phyloP scores from a whole-genome alignment of 148 eudicot genomes.

The Cornus controversa region DNA sequence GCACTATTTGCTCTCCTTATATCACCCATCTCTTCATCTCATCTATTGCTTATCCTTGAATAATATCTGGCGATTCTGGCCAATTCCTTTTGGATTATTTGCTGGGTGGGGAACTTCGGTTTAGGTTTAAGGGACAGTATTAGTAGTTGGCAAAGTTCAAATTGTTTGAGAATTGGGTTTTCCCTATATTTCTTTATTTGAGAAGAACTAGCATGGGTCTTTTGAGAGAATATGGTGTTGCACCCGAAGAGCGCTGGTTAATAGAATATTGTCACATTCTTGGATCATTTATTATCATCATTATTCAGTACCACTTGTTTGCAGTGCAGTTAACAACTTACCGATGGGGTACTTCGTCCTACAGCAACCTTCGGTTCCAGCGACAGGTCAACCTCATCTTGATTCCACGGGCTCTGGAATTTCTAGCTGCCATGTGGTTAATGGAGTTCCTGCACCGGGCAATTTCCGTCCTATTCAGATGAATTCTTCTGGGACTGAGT shows the following conservation, averaged over 20 bases:
- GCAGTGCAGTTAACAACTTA: slow-evolving; percentile 84
- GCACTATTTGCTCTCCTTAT: no score
- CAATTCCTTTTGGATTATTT: no score
- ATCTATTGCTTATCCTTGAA: no score
- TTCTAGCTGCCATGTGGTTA: slow-evolving; percentile 83
- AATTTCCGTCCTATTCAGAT: slow-evolving; percentile 82
- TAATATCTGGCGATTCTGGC: no score
- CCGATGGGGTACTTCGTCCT: slow-evolving; percentile 99
- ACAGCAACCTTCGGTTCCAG: slow-evolving; percentile 70
- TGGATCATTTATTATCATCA: not conserved
- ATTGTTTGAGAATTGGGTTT: not conserved
- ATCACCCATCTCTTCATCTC: no score
- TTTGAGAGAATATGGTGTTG: not conserved
- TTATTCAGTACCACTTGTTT: slow-evolving; percentile 36
- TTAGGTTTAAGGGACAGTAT: not conserved
- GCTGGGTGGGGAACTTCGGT: not conserved
- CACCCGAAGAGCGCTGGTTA: not conserved
- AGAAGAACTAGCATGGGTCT: not conserved
- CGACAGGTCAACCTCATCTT: slow-evolving; percentile 86
- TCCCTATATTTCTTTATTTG: not conserved
- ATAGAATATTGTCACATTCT: not conserved
- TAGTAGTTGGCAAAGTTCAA: not conserved
- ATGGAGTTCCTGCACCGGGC: slow-evolving; percentile 92
- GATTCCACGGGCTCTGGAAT: slow-evolving; percentile 77
- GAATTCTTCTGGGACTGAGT: slow-evolving; percentile 95